Evolutionary conservation across 306 rosid genomes (phyloP).

Genomic region (Urtica urens): DNA sequence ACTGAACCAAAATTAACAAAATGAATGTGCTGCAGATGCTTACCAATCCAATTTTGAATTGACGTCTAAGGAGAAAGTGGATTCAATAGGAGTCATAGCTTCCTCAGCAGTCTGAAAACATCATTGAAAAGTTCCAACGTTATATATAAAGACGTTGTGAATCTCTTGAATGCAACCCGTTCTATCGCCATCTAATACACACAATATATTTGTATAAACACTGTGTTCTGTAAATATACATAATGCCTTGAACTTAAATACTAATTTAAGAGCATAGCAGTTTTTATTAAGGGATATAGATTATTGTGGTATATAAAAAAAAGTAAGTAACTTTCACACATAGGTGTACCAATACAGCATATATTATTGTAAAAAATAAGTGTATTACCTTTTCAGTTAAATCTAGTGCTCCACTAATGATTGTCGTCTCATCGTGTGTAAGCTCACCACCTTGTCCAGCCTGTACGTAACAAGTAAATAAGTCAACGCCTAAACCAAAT

Average conservation of each 20-base stretch:
- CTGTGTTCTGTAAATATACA: no score
- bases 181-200: no score
- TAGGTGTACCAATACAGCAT: no score
- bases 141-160: neutral
- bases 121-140: neutral
- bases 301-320: conserved; percentile 11
- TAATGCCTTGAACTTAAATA: no score
- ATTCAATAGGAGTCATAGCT: conserved; percentile 97
- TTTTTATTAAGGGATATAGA: no score
- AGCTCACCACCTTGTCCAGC: conserved; percentile 99
- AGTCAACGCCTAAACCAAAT: neutral
- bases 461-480: conserved; percentile 27
- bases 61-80: conserved; percentile 86
- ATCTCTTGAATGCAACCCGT: no score
- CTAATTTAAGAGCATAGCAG: no score
- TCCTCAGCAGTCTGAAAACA: conserved; percentile 71
- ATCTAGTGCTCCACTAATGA: conserved; percentile 91
- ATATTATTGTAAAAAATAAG: no score
- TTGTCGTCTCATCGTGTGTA: conserved; percentile 88
- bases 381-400: conserved; percentile 87
- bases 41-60: conserved; percentile 92
- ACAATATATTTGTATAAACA: no score
- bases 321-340: neutral
- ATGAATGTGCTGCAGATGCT: conserved; percentile 15
- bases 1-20: neutral